Base-by-base conservation (phyloP, 2,329 filamentous ascomycete genomes). In the Neophaeococcomyces aloes region DNA sequence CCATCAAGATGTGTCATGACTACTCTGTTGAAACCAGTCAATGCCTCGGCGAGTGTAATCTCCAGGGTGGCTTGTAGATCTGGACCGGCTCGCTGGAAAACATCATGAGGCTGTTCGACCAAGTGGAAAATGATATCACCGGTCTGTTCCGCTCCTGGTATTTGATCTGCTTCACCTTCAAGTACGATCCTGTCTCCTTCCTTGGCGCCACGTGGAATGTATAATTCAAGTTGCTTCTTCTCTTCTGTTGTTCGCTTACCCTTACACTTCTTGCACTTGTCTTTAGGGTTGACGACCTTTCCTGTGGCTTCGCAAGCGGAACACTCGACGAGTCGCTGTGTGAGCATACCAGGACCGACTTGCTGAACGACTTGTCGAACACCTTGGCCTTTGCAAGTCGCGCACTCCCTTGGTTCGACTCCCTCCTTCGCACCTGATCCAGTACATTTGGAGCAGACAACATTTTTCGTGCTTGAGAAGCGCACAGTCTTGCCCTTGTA, bases 401-500 rank as follows among this genome's bases (percentile, higher is more conserved):
- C 79, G 65, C 91, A 98, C 47, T 80, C 72, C 55, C 84, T 78
- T 38, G 83, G 71, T 69, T 91, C 94, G 42, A 86, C 83, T 66
- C 88, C 93, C 49, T 94, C 85, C 66, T 93, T 95, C 51, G 85
- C 91, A 31, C 91, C 91, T 36, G 74, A 78, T 34, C 91, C 91
- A 61, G 88, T 89, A 71, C 91, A 98, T 56, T 79, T 75, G 47
- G 74, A 74, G 67, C 91, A 98, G 49, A 94, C 72, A 49, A 95
- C 76, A 59, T 94, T 89, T 71, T 96, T 96, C 58, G 88, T 93
- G 59, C 85, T 91, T 7, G 86, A 81, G 62, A 98, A 95, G 67
- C 93, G 91, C 59, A 94, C 91, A 1, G 91, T 95, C 73, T 96
- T 95, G 57, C 91, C 91, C 68, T 94, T 95, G 75, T 96, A 98